Evolutionary conservation across 73 alveolate species (phyloP).

Genomic region (Diophrys sp.): DNA sequence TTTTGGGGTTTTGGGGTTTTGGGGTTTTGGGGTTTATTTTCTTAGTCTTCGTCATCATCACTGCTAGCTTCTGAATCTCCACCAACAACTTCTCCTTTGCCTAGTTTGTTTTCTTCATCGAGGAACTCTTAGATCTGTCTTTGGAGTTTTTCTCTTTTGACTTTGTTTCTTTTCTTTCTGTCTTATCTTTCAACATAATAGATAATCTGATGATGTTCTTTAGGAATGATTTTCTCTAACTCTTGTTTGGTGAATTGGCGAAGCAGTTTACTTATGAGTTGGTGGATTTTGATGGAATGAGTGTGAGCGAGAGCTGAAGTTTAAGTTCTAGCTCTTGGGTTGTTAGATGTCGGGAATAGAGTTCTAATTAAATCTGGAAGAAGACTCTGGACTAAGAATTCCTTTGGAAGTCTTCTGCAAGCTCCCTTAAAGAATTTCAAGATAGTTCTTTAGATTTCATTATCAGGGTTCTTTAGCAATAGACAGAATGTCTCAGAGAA

Average conservation of each 20-base stretch:
- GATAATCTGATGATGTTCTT: constrained; percentile 28
- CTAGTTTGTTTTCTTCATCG: constrained; percentile 23
- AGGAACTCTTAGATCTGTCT: constrained; percentile 22
- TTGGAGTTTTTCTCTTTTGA: constrained; percentile 15
- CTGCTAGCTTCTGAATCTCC: constrained; percentile 17
- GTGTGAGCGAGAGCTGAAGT: too few relatives aligned
- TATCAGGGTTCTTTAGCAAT: background rate
- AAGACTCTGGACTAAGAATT: background rate
- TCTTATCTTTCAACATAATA: constrained; percentile 46
- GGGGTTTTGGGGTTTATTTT: background rate
- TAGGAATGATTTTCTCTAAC: constrained; percentile 37
- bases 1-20: too few relatives aligned
- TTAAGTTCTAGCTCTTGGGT: constrained; percentile 7
- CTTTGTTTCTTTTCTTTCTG: constrained; percentile 33
- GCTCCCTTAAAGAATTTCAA: background rate
- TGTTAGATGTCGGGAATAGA: background rate
- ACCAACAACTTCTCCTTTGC: constrained; percentile 35
- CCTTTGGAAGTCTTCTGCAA: background rate
- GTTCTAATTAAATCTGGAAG: background rate
- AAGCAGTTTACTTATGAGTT: constrained; percentile 40
- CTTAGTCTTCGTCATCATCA: background rate
- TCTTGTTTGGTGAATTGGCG: constrained; percentile 33
- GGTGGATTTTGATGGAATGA: constrained; percentile 23
- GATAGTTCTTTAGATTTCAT: background rate
- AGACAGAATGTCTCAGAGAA: background rate